Evolutionary conservation across 129 eudicot genomes (phyloP).

Genomic region (Saposhnikovia divaricata): DNA sequence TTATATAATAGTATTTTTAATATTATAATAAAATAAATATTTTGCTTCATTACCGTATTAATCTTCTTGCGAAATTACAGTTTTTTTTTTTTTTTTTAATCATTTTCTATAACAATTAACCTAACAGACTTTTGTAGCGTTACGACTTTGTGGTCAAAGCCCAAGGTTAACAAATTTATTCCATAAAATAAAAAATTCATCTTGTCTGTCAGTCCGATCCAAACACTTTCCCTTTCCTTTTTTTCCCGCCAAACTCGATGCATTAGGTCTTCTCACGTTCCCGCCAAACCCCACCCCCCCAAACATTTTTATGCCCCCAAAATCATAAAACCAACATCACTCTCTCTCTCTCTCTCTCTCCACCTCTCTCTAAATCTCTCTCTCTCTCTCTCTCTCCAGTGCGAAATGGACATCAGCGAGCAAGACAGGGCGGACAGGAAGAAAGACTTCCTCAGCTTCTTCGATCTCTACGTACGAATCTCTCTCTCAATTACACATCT

Average conservation of each 20-base stretch:
- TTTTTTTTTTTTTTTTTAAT: no score
- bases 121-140: no score
- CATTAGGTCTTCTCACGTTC: neutral
- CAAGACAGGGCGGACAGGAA: slow-evolving; percentile 67
- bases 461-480: slow-evolving; percentile 54
- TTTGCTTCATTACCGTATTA: no score
- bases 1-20: no score
- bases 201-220: neutral
- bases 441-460: slow-evolving; percentile 58
- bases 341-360: neutral
- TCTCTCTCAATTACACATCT: neutral
- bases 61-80: no score
- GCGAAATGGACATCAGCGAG: slow-evolving; percentile 76
- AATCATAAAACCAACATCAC: neutral
- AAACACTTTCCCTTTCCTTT: neutral
- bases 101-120: no score
- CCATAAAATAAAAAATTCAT: no score
- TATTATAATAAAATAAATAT: no score
- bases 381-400: neutral
- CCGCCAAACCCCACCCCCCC: neutral
- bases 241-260: slow-evolving; percentile 18
- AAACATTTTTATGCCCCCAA: neutral
- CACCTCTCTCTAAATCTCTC: neutral
- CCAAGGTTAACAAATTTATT: no score
- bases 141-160: no score